phyloP scores from a whole-genome alignment of 257 asterid genomes.

The Handroanthus guayacan region DNA sequence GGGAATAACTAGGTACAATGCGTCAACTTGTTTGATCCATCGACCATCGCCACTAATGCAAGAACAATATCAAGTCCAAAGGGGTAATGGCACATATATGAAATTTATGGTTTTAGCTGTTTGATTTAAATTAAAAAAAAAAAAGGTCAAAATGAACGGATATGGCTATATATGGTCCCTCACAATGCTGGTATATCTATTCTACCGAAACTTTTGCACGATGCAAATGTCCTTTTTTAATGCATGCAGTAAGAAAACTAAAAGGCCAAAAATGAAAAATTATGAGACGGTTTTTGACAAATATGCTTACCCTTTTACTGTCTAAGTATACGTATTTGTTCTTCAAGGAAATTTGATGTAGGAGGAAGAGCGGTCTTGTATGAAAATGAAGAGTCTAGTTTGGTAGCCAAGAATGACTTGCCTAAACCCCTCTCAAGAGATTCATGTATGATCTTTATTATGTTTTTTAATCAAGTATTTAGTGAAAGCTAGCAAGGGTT shows the following conservation, averaged over 20 bases:
- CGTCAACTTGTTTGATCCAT: too few species aligned
- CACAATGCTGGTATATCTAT: slow-evolving; percentile 6
- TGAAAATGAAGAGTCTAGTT: slow-evolving; percentile 50
- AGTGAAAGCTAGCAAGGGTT: background rate
- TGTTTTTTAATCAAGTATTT: too few species aligned
- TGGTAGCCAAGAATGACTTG: slow-evolving; percentile 71
- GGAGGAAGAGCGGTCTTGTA: slow-evolving; percentile 46
- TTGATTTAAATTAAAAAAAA: too few species aligned
- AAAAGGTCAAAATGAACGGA: too few species aligned
- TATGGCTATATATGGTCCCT: background rate
- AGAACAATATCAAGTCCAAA: background rate
- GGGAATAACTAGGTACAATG: background rate
- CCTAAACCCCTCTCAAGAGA: slow-evolving; percentile 36
- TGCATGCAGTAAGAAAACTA: background rate
- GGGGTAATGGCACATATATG: too few species aligned
- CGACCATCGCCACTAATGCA: background rate
- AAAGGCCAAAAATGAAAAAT: background rate
- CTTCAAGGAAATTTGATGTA: background rate
- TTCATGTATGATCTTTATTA: background rate
- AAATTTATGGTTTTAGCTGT: too few species aligned
- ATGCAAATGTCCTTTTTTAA: background rate
- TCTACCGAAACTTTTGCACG: slow-evolving; percentile 11
- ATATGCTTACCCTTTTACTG: background rate
- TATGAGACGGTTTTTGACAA: background rate
- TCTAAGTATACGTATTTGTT: background rate